phyloP scores from a whole-genome alignment of 192 early-diverging fungal species.

The Coemansia sp. region DNA sequence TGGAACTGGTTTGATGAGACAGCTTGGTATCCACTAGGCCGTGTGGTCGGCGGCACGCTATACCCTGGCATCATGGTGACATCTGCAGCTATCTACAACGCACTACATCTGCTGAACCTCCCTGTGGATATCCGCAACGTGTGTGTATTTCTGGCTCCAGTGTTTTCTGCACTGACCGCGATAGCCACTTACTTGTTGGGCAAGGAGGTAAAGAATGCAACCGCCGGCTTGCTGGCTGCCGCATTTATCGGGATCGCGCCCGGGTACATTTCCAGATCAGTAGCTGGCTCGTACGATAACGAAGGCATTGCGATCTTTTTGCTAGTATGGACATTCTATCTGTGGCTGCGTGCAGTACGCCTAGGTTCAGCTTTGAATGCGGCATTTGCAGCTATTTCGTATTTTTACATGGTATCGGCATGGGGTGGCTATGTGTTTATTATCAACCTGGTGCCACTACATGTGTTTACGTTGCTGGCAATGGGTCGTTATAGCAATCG shows the following conservation, averaged over 20 bases:
- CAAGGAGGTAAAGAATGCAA: conserved; percentile 83
- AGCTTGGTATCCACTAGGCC: conserved; percentile 97
- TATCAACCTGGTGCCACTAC: conserved; percentile 97
- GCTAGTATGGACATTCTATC: conserved; percentile 94
- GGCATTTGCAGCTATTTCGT: conserved; percentile 82
- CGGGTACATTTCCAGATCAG: conserved; percentile 99
- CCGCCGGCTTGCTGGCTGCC: conserved; percentile 94
- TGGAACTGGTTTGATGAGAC: conserved; percentile 99
- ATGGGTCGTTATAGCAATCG: conserved; percentile 96
- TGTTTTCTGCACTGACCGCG: conserved; percentile 96
- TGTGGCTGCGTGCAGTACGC: conserved; percentile 97
- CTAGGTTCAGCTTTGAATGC: conserved; percentile 90
- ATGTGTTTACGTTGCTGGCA: conserved; percentile 86
- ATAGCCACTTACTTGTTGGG: conserved; percentile 93
- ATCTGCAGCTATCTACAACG: conserved; percentile 88
- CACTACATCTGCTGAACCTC: conserved; percentile 91
- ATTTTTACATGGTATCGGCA: conserved; percentile 99
- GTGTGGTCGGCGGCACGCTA: conserved; percentile 99
- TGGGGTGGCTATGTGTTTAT: conserved; percentile 99
- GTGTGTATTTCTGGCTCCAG: conserved; percentile 95
- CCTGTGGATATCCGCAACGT: conserved; percentile 98
- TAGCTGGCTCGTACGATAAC: conserved; percentile 99
- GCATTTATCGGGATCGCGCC: conserved; percentile 98
- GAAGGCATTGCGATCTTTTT: conserved; percentile 99
- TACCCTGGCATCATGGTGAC: conserved; percentile 99